Evolutionary conservation across 2,329 filamentous ascomycete species (phyloP).

Genomic region (Xylaria sp.): DNA sequence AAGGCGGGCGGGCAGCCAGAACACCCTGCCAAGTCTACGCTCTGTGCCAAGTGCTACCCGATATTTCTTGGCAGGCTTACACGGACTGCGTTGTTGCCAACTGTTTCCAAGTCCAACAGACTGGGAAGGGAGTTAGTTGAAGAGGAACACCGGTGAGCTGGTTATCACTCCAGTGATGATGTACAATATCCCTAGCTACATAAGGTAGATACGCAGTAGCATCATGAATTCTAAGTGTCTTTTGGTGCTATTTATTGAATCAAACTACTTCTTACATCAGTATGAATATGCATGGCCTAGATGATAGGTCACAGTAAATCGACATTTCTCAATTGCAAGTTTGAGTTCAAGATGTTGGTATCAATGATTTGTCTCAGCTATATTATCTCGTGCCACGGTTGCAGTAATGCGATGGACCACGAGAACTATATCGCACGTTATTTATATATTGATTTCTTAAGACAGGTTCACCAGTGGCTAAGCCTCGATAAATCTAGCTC

Average conservation of each 20-base stretch:
- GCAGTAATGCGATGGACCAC: not conserved
- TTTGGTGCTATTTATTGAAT: no score
- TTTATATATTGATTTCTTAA: not conserved
- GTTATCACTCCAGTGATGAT: not conserved
- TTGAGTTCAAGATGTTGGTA: not conserved
- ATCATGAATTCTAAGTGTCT: not conserved
- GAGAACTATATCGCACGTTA: constrained; percentile 1
- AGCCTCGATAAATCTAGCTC: not conserved
- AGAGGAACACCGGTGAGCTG: not conserved
- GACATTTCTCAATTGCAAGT: not conserved
- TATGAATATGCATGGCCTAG: no score
- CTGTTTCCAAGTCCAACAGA: constrained; percentile 8
- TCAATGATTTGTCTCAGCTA: constrained; percentile 8
- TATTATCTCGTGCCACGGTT: not conserved
- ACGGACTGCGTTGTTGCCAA: not conserved
- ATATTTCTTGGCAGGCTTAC: not conserved
- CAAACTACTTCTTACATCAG: no score
- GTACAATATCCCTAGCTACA: not conserved
- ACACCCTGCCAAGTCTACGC: constrained; percentile 1
- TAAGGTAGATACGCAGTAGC: no score
- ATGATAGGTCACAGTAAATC: not conserved
- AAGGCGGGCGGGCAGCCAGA: not conserved
- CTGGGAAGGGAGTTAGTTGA: not conserved
- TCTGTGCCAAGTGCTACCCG: constrained; percentile 17
- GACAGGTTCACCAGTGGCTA: constrained; percentile 9